Evolutionary conservation across 2,329 filamentous ascomycete genomes (phyloP).

Genomic region (Paraconiothyrium brasiliense): DNA sequence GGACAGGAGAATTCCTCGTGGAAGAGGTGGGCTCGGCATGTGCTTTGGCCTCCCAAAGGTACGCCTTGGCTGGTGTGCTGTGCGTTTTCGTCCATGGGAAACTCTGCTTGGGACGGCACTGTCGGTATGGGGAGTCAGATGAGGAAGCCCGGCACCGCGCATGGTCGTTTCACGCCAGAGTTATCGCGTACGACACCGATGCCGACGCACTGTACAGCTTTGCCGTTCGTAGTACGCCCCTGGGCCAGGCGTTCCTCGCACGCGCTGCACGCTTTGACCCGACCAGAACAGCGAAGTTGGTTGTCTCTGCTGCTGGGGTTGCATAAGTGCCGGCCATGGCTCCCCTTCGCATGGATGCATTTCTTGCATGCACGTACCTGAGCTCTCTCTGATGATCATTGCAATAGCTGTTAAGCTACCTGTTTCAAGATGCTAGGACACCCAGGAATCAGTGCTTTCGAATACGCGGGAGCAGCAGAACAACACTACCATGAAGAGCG

Average conservation of each 20-base stretch:
- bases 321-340: conserved; percentile 11
- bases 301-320: conserved; percentile 4
- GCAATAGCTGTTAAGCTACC: background rate
- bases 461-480: conserved; percentile 36
- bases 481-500: conserved; percentile 17
- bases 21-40: background rate
- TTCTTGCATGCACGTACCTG: background rate
- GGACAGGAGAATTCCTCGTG: background rate
- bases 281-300: conserved; percentile 12
- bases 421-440: conserved; percentile 40
- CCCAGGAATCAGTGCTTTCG: conserved; percentile 44
- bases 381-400: background rate
- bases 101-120: background rate
- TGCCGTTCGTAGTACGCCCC: conserved; percentile 14
- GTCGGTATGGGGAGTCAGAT: background rate
- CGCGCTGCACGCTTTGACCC: conserved; percentile 13
- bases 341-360: background rate
- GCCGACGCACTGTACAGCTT: conserved; percentile 19
- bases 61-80: background rate
- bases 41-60: background rate
- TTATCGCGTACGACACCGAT: conserved; percentile 16
- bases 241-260: conserved; percentile 13
- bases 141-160: conserved; percentile 15
- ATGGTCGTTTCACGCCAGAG: conserved; percentile 14
- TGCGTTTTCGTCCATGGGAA: background rate